Evolutionary conservation across 371 early-diverging fungal species (phyloP).

Genomic region (Mucor irregularis): DNA sequence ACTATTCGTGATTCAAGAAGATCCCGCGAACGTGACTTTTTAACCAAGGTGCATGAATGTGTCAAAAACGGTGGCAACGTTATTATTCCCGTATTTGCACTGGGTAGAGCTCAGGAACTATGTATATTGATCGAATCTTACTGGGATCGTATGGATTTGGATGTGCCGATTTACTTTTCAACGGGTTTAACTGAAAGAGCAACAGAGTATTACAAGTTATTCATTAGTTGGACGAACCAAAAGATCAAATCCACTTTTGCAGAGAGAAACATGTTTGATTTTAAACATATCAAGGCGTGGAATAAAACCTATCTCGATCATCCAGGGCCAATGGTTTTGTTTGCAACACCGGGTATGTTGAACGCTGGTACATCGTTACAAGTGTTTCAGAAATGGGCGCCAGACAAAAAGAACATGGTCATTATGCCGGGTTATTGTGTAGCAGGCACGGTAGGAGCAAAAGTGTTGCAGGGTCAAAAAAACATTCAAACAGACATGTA

Average conservation of each 20-base stretch:
- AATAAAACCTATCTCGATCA: slow-evolving; percentile 65
- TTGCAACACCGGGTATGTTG: slow-evolving; percentile 96
- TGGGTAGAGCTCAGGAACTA: slow-evolving; percentile 96
- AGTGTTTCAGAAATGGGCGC: slow-evolving; percentile 90
- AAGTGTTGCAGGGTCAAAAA: slow-evolving; percentile 90
- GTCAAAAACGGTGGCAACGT: slow-evolving; percentile 90
- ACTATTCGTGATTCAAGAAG: slow-evolving; percentile 93
- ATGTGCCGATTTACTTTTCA: slow-evolving; percentile 90
- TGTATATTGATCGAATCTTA: slow-evolving; percentile 93
- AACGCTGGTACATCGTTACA: slow-evolving; percentile 82
- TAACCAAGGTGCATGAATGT: slow-evolving; percentile 89
- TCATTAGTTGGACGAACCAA: slow-evolving; percentile 96
- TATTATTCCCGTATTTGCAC: slow-evolving; percentile 94
- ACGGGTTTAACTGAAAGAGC: slow-evolving; percentile 94
- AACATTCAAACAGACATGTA: slow-evolving; percentile 78
- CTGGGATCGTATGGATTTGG: slow-evolving; percentile 92
- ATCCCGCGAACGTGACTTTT: slow-evolving; percentile 89
- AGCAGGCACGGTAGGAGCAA: slow-evolving; percentile 94
- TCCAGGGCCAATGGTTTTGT: slow-evolving; percentile 90
- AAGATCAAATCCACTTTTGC: slow-evolving; percentile 87
- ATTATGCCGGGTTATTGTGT: slow-evolving; percentile 96
- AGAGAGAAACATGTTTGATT: slow-evolving; percentile 92
- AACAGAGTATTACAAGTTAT: slow-evolving; percentile 92
- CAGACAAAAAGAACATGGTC: slow-evolving; percentile 88
- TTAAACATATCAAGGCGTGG: slow-evolving; percentile 89